These are phyloP conservation scores for Leishmania amazonensis DNA, from an alignment of 208 protist genomes.

Conservation along the genomic window DNA sequence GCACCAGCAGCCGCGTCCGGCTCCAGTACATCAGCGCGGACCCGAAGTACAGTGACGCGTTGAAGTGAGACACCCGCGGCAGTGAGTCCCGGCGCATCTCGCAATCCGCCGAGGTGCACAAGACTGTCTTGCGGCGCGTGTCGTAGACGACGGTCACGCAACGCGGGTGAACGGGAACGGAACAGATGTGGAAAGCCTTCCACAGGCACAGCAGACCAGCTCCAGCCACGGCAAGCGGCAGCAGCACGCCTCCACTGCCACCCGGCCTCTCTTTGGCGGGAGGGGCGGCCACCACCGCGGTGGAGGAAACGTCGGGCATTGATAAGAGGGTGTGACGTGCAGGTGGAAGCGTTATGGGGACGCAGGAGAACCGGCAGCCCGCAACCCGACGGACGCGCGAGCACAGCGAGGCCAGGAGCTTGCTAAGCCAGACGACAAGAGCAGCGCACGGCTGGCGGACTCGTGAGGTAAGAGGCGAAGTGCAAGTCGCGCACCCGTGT, in stretches of 20 bases:
- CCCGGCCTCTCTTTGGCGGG: neutral
- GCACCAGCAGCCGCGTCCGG: constrained; percentile 49
- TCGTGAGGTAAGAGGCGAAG: neutral
- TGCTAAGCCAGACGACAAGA: neutral
- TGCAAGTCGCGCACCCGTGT: neutral
- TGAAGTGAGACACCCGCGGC: constrained; percentile 53
- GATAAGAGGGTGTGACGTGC: neutral
- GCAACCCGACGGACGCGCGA: neutral
- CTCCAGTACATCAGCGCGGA: constrained; percentile 52
- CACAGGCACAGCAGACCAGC: constrained; percentile 47
- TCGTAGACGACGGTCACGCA: constrained; percentile 88
- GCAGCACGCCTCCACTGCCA: constrained; percentile 22
- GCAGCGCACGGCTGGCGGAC: neutral
- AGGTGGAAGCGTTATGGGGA: neutral
- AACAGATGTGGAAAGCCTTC: constrained; percentile 57
- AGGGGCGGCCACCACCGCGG: neutral
- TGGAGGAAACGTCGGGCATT: neutral
- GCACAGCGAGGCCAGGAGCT: neutral
- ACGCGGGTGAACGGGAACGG: constrained; percentile 52
- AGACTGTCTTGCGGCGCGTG: constrained; percentile 64
- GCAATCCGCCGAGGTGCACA: constrained; percentile 68
- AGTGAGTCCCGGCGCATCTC: constrained; percentile 37
- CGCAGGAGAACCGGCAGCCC: neutral
- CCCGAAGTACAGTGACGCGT: constrained; percentile 53
- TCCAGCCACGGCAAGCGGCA: constrained; percentile 49